A percentile compares a stretch with the other conserved stretches of the same genome.
phyloP scores from a whole-genome alignment of 768 basidiomycete species.

The Russula sp. region DNA sequence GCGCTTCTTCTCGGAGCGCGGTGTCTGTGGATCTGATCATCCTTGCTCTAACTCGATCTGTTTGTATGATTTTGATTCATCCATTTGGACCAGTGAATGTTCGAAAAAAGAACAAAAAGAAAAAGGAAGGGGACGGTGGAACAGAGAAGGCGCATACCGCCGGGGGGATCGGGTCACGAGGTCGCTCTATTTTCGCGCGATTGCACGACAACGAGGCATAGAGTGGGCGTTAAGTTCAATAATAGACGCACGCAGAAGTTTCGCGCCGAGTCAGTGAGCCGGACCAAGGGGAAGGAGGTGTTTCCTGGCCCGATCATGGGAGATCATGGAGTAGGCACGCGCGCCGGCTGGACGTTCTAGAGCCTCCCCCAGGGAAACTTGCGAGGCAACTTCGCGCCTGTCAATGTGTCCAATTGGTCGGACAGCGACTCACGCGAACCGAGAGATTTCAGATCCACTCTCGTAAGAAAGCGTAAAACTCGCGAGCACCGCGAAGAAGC shows the following conservation, averaged over 20 bases:
- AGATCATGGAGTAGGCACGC: constrained; percentile 20
- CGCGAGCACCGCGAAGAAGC: background rate
- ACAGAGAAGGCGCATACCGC: background rate
- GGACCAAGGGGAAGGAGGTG: background rate
- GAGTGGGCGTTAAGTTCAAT: background rate
- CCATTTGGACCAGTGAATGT: background rate
- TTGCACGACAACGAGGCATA: constrained; percentile 11
- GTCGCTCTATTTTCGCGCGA: background rate
- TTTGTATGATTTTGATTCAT: background rate
- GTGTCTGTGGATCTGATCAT: background rate
- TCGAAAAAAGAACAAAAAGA: constrained; percentile 1
- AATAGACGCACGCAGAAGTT: constrained; percentile 2
- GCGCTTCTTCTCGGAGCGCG: background rate
- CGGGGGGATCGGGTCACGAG: constrained; percentile 11
- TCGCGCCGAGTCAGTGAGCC: background rate
- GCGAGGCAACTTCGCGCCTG: background rate
- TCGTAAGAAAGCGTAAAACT: background rate
- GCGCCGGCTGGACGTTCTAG: constrained; percentile 8
- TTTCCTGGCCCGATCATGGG: constrained; percentile 12
- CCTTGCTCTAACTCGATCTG: background rate
- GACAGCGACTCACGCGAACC: background rate
- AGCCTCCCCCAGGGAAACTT: background rate
- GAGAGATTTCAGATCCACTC: background rate
- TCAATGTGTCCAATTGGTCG: background rate
- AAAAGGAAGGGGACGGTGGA: background rate